Base-by-base conservation (phyloP, 768 basidiomycete species). In the Phallus indusiatus region DNA sequence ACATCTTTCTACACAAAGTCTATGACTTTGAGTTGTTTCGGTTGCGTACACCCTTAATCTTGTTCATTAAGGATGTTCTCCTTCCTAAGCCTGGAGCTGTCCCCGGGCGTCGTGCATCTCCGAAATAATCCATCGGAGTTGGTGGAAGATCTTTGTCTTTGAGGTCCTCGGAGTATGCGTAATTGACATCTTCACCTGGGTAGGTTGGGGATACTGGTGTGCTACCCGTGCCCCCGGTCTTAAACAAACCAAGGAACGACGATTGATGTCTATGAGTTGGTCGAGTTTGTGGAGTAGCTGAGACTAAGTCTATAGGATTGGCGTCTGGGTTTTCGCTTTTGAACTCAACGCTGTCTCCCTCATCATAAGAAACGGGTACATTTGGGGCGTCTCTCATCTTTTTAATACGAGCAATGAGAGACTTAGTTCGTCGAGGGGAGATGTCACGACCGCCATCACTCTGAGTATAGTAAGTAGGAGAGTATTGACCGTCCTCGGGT, bases 331-430 rank as follows among this genome's bases (percentile, higher is more conserved):
- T 73, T 21, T 67, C 69, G 53, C 63, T 66, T 28, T n/a, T 34
- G 28, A 28, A 42, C n/a, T 74, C 70, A 34, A 74, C 70, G 50
- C 77, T 76, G 56, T 77, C 76, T 33, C 74, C 70, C n/a, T 78
- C 77, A 36, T 74, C 70, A 28, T 68, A 62, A 11, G 54, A 28
- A n/a, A 88, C 79, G 16, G 90, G 90, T 1, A 91, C 83, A 62
- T 91, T 92, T 10, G 90, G 90, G 9, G 84, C 74, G 66, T 92
- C 90, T 36, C 90, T 84, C 88, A 92, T 91, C 72, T 84, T 88
- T 60, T 88, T 83, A 68, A 94, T 88, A 57, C 90, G 86, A 50
- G 92, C 86, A 81, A 93, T 92, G 63, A 94, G 74, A 14, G 88
- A 90, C 71, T 84, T 90, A 64, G 81, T 82, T 28, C 90, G 85